These are phyloP conservation scores for Hordeum vulgare DNA, from an alignment of 176 grass and related monocot genomes.

Conservation along the genomic window MorexV3_pseudomolecules_assembly NC_058519.1:651156577-651157076, in stretches of 20 bases:
- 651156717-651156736: constrained; percentile 58
- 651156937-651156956: constrained; percentile 17
- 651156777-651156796: neutral
- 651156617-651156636: constrained; percentile 21
- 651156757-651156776: neutral
- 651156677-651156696: neutral
- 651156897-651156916: constrained; percentile 35
- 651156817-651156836: constrained; percentile 22
- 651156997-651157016: constrained; percentile 27
- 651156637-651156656: constrained; percentile 29
- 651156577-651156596: constrained; percentile 39
- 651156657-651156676: constrained; percentile 25
- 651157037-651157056: constrained; percentile 33
- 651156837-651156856: neutral
- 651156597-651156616: constrained; percentile 38
- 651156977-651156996: constrained; percentile 26
- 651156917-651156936: constrained; percentile 43
- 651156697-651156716: constrained; percentile 53
- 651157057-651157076: constrained; percentile 25
- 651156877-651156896: constrained; percentile 31
- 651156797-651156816: neutral
- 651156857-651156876: constrained; percentile 15
- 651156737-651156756: constrained; percentile 24
- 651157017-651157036: constrained; percentile 12
- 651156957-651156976: constrained; percentile 14